These are phyloP conservation scores for Lactarius sp. DNA, from an alignment of 768 basidiomycete genomes.

Conservation along the genomic window DNA sequence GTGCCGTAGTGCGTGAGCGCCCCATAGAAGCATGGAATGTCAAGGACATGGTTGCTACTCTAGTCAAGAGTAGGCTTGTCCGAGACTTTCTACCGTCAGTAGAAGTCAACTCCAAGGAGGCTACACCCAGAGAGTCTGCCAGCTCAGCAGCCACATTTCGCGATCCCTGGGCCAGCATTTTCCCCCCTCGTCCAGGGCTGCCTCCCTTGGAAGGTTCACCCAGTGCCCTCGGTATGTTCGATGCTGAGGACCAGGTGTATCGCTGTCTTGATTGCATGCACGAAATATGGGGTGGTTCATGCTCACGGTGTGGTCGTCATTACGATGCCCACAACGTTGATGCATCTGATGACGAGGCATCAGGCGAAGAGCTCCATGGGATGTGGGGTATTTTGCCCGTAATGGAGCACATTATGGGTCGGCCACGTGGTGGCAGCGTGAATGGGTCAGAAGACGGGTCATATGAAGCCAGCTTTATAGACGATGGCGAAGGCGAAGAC, in stretches of 20 bases:
- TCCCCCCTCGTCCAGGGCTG: conserved; percentile 32
- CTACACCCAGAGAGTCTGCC: conserved; percentile 29
- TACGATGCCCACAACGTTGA: conserved; percentile 49
- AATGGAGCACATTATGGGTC: conserved; percentile 16
- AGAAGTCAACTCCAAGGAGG: conserved; percentile 25
- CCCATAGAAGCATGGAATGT: conserved; percentile 48
- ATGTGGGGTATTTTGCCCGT: conserved; percentile 17
- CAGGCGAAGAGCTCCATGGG: conserved; percentile 31
- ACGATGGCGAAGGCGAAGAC: conserved; percentile 40
- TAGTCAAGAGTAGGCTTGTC: conserved; percentile 52
- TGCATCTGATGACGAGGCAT: conserved; percentile 20
- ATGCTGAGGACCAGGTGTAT: conserved; percentile 74
- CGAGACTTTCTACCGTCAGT: conserved; percentile 18
- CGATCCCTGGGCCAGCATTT: conserved; percentile 68
- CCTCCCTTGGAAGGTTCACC: conserved; percentile 27
- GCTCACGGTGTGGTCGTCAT: conserved; percentile 53
- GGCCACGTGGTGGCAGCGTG: conserved; percentile 14
- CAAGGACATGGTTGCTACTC: conserved; percentile 42
- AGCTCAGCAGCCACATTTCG: conserved; percentile 28
- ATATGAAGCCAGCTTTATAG: conserved; percentile 55
- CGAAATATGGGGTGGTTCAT: conserved; percentile 69
- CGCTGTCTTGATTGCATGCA: conserved; percentile 73
- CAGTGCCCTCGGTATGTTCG: conserved; percentile 55
- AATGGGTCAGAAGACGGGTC: conserved; percentile 16
- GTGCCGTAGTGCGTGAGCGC: conserved; percentile 39